These are phyloP conservation scores for Bullera alba DNA, from an alignment of 768 basidiomycete genomes.

Conservation along the genomic window DNA sequence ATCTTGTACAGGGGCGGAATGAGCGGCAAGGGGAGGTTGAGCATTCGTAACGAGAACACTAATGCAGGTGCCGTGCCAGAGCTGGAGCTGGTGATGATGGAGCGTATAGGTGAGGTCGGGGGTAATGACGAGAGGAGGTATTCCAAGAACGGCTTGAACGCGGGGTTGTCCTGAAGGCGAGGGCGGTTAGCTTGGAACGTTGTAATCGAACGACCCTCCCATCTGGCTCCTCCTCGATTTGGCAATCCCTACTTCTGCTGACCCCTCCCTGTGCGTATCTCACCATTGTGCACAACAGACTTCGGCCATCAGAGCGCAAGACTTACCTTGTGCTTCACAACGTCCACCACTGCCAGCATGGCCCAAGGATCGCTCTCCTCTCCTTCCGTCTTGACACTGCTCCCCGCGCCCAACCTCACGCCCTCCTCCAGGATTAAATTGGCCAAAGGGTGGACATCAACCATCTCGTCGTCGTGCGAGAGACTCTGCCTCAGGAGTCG, in stretches of 20 bases:
- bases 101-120: conserved; percentile 55
- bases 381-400: conserved; percentile 87
- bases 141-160: conserved; percentile 61
- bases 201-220: not conserved
- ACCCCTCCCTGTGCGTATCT: no score
- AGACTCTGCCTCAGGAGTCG: conserved; percentile 52
- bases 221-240: conserved; percentile 1
- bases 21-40: conserved; percentile 94
- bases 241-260: no score
- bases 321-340: conserved; percentile 60
- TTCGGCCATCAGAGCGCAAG: not conserved
- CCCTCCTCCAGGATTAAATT: conserved; percentile 68
- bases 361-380: conserved; percentile 85
- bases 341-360: conserved; percentile 73
- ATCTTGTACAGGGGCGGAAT: conserved; percentile 87
- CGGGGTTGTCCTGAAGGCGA: conserved; percentile 57
- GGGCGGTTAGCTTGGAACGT: not conserved
- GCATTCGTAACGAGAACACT: conserved; percentile 75
- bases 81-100: conserved; percentile 51
- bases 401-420: conserved; percentile 56
- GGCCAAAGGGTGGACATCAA: conserved; percentile 67
- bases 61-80: conserved; percentile 62
- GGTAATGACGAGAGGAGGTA: conserved; percentile 59
- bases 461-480: conserved; percentile 68
- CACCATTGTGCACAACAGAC: no score